Conservation (phyloP, 2,329 filamentous ascomycete genomes). For the Neurospora sp. region DNA sequence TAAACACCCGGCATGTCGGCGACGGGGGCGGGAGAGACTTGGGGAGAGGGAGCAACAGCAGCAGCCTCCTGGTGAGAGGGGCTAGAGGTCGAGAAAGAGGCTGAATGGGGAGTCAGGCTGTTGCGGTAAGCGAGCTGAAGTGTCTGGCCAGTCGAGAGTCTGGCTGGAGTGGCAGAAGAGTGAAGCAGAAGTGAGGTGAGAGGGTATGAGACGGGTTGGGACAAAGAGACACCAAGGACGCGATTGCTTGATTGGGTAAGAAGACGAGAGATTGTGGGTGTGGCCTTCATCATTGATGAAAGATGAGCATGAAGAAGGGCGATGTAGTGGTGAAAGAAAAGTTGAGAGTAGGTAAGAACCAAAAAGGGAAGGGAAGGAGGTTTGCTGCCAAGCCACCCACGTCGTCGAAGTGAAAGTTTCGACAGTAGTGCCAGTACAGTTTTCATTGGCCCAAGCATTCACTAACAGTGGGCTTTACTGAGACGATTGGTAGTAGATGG, state of each 20-base stretch:
- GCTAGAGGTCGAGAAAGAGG: background rate
- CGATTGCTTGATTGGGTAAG: background rate
- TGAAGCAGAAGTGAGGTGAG: background rate
- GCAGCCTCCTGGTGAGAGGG: background rate
- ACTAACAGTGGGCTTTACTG: background rate
- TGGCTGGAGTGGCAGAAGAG: background rate
- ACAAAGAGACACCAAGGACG: background rate
- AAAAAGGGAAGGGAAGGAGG: background rate
- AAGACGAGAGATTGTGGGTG: background rate
- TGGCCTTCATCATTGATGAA: background rate
- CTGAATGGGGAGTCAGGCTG: background rate
- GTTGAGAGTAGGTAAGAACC: background rate
- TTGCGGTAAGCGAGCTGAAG: background rate
- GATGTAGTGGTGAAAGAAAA: background rate
- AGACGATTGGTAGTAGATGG: background rate
- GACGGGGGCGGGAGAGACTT: background rate
- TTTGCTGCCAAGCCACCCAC: background rate
- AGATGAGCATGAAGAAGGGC: background rate
- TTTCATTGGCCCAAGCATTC: background rate
- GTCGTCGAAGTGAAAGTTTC: background rate
- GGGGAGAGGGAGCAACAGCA: background rate
- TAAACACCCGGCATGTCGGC: slow-evolving; percentile 6
- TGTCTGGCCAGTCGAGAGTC: background rate
- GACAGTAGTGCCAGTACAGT: background rate
- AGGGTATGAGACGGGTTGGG: background rate